phyloP scores from a whole-genome alignment of 495 filamentous ascomycete species.

The Lophium mytilinum region DNA sequence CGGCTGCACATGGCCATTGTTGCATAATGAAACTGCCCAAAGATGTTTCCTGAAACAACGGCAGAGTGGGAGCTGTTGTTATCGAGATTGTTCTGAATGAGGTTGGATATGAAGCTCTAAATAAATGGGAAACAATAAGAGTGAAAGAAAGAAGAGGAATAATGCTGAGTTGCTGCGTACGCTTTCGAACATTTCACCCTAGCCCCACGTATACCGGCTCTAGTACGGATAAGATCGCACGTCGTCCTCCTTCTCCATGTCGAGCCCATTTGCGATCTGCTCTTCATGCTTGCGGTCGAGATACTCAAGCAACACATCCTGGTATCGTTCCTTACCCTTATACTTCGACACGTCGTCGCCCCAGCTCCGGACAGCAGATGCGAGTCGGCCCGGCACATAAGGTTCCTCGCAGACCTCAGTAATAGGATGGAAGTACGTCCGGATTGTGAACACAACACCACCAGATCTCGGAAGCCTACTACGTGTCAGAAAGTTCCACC shows the following conservation, averaged over 20 bases:
- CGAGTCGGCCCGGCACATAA: slow-evolving; percentile 34
- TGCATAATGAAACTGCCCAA: no score
- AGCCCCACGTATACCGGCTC: background rate
- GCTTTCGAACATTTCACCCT: no score
- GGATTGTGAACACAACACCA: slow-evolving; percentile 50
- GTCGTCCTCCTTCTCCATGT: slow-evolving; percentile 32
- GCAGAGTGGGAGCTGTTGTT: no score
- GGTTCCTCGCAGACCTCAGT: slow-evolving; percentile 34
- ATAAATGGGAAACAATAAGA: no score
- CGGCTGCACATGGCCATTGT: no score
- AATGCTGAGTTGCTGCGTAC: no score
- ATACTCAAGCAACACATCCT: slow-evolving; percentile 73
- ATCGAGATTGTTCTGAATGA: no score
- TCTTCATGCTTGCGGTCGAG: slow-evolving; percentile 71
- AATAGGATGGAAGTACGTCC: slow-evolving; percentile 37
- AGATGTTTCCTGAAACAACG: no score
- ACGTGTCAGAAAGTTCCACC: background rate
- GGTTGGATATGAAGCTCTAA: no score
- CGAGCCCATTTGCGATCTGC: slow-evolving; percentile 56
- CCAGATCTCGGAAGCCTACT: slow-evolving; percentile 56
- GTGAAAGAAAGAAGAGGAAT: no score
- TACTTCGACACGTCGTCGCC: slow-evolving; percentile 75
- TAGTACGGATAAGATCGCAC: slow-evolving; percentile 22
- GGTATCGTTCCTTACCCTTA: slow-evolving; percentile 75
- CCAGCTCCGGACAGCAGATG: slow-evolving; percentile 58